A percentile compares a stretch with the other conserved stretches of the same genome.
Evolutionary conservation across 2,329 filamentous ascomycete species (phyloP).

Genomic region (Phoma sp.): DNA sequence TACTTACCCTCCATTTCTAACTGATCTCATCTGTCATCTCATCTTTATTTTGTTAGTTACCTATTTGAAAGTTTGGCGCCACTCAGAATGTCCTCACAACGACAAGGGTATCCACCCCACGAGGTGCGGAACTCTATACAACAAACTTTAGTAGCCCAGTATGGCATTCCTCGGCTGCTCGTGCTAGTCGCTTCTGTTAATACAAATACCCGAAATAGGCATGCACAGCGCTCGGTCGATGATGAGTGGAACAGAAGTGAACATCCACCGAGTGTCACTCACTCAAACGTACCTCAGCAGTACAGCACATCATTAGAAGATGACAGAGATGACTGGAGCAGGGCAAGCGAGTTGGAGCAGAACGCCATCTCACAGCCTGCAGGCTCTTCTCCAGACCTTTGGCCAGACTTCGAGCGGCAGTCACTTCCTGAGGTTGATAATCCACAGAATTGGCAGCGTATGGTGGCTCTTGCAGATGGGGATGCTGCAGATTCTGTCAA

Average conservation of each 20-base stretch:
- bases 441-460: background rate
- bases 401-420: background rate
- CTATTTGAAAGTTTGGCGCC: too few species aligned
- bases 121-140: too few species aligned
- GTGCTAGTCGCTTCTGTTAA: background rate
- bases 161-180: background rate
- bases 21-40: too few species aligned
- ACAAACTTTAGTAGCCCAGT: background rate
- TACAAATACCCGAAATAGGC: background rate
- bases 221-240: background rate
- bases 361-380: background rate
- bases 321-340: background rate
- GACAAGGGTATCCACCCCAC: background rate
- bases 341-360: slow-evolving; percentile 1
- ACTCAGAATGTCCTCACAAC: background rate
- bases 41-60: too few species aligned
- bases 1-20: too few species aligned
- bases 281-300: background rate
- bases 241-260: background rate
- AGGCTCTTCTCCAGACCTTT: too few species aligned
- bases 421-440: background rate
- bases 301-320: background rate
- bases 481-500: background rate
- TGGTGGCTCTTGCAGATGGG: background rate
- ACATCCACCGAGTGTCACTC: background rate